phyloP scores from a whole-genome alignment of 1,284 basidiomycete species.

The Cystobasidiaceae sp. region DNA sequence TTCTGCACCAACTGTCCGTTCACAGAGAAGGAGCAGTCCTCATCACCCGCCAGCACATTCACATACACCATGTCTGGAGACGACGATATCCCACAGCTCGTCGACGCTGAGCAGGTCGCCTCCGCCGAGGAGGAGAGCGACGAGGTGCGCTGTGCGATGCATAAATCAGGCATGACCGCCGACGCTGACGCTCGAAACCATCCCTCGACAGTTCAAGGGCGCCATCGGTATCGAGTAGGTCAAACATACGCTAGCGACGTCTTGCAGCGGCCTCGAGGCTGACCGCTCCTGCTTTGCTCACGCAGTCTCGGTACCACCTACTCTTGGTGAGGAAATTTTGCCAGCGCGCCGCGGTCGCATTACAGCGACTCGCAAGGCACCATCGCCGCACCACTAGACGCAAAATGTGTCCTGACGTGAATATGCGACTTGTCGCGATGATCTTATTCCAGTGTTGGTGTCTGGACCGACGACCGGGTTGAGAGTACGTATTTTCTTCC shows the following conservation, averaged over 20 bases:
- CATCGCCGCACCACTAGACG: not conserved
- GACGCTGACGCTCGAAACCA: not conserved
- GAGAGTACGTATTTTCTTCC: conserved; percentile 61
- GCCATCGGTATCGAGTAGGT: conserved; percentile 33
- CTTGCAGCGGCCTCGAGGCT: not conserved
- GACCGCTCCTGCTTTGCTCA: not conserved
- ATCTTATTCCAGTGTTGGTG: conserved; percentile 59
- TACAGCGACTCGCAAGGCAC: not conserved
- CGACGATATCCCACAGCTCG: conserved; percentile 32
- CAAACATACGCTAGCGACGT: not conserved
- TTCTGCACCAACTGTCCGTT: not conserved
- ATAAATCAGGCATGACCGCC: not conserved
- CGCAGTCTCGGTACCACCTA: conserved; percentile 38
- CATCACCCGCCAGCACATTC: not conserved
- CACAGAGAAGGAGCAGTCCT: not conserved
- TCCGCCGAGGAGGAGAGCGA: conserved; percentile 19
- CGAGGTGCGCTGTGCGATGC: conserved; percentile 28
- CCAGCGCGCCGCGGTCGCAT: not conserved
- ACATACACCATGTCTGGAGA: conserved; percentile 28
- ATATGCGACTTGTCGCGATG: not conserved
- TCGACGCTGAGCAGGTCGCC: conserved; percentile 29
- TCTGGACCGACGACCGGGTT: conserved; percentile 97
- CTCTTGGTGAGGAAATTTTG: conserved; percentile 30
- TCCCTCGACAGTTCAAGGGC: conserved; percentile 33
- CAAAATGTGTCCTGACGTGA: not conserved